Conservation (phyloP, 805 yeast genomes). For the Vanderwaltozyma verrucispora region DNA sequence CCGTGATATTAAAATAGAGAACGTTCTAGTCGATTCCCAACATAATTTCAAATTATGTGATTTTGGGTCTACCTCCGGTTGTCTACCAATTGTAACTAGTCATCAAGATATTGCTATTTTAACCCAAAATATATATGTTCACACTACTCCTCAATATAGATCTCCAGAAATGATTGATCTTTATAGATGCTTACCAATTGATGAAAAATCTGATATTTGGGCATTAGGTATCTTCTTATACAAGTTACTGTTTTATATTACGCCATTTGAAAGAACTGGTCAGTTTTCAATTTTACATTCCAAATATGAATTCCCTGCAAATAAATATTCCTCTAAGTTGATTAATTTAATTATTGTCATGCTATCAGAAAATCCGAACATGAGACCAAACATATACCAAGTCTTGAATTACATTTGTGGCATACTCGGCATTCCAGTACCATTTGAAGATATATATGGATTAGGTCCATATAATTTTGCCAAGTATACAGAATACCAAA, state of each 20-base stretch:
- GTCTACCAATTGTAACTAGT: slow-evolving; percentile 47
- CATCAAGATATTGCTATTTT: slow-evolving; percentile 69
- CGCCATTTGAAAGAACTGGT: slow-evolving; percentile 83
- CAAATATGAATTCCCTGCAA: slow-evolving; percentile 67
- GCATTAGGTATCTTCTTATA: slow-evolving; percentile 88
- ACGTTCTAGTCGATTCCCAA: slow-evolving; percentile 66
- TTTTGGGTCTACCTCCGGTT: slow-evolving; percentile 72
- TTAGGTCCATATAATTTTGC: slow-evolving; percentile 48
- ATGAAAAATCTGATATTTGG: slow-evolving; percentile 93
- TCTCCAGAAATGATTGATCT: slow-evolving; percentile 95
- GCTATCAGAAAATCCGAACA: slow-evolving; percentile 72
- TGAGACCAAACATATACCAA: slow-evolving; percentile 83
- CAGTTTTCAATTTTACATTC: slow-evolving; percentile 84
- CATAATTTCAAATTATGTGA: slow-evolving; percentile 79
- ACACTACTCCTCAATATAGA: slow-evolving; percentile 93
- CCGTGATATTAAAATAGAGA: slow-evolving; percentile 90
- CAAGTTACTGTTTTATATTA: slow-evolving; percentile 83
- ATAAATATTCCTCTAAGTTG: slow-evolving; percentile 59
- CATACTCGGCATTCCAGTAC: slow-evolving; percentile 45
- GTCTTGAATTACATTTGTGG: slow-evolving; percentile 54
- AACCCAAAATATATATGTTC: slow-evolving; percentile 75
- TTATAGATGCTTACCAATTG: slow-evolving; percentile 71
- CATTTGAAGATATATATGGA: slow-evolving; percentile 35
- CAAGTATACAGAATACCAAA: slow-evolving; percentile 43
- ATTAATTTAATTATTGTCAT: slow-evolving; percentile 67